Conservation (phyloP, 768 basidiomycete genomes). For the Lentinula boryana region DNA sequence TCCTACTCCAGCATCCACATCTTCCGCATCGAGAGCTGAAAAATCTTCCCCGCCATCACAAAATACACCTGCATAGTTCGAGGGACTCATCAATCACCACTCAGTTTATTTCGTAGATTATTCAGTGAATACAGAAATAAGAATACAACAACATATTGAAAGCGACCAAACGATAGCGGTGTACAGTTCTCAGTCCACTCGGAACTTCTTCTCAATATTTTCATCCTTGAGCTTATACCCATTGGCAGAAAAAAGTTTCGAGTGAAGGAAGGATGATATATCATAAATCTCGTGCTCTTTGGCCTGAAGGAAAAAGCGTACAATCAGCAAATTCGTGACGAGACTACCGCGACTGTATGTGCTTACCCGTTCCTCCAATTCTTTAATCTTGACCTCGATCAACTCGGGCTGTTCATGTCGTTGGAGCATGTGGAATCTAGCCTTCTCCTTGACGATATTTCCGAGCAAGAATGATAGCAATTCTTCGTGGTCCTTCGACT, state of each 20-base stretch:
- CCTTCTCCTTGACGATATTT: constrained; percentile 88
- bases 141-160: too few relatives aligned
- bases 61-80: background rate
- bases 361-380: constrained; percentile 82
- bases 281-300: constrained; percentile 98
- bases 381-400: constrained; percentile 69
- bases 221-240: constrained; percentile 74
- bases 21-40: background rate
- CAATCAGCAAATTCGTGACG: background rate
- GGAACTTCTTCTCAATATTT: constrained; percentile 73
- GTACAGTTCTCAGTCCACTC: constrained; percentile 24
- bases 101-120: constrained; percentile 5
- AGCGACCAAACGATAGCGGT: constrained; percentile 7
- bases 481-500: constrained; percentile 95
- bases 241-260: constrained; percentile 80
- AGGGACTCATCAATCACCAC: background rate
- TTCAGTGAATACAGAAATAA: constrained; percentile 11
- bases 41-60: background rate
- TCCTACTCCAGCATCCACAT: background rate
- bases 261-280: constrained; percentile 75
- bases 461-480: constrained; percentile 92
- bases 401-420: constrained; percentile 71
- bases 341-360: background rate
- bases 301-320: constrained; percentile 43
- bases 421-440: constrained; percentile 75